Conservation (phyloP, 148 eudicot genomes). For the Silene latifolia region DNA sequence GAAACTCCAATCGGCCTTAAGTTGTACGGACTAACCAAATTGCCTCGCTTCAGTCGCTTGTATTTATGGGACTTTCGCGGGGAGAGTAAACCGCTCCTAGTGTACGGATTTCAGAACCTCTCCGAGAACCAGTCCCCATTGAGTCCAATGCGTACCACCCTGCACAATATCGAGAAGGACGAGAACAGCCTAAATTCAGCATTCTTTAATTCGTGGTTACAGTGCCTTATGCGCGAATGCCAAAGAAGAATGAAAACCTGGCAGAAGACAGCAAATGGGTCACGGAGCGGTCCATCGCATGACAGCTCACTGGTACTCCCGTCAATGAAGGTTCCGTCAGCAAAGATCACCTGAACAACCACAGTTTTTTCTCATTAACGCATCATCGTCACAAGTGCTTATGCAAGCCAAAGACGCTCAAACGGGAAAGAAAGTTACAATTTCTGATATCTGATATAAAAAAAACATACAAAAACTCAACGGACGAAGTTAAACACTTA, state of each 20-base stretch:
- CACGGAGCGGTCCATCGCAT: slow-evolving; percentile 93
- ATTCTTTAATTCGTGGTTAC: background rate
- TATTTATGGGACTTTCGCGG: no score
- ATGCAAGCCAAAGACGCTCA: background rate
- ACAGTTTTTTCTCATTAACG: background rate
- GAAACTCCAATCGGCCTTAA: background rate
- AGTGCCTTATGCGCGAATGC: background rate
- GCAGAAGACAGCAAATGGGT: slow-evolving; percentile 81
- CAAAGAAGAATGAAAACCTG: slow-evolving; percentile 42
- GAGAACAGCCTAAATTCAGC: background rate
- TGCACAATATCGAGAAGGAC: slow-evolving; percentile 34
- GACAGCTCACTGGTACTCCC: slow-evolving; percentile 98
- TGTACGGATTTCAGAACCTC: slow-evolving; percentile 65
- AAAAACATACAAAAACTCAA: background rate
- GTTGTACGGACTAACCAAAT: no score
- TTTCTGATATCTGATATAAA: background rate
- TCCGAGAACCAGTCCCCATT: slow-evolving; percentile 88
- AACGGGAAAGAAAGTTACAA: background rate
- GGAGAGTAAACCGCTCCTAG: background rate
- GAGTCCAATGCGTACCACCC: slow-evolving; percentile 99
- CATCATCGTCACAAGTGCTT: background rate
- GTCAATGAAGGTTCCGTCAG: slow-evolving; percentile 94
- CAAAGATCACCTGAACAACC: slow-evolving; percentile 74
- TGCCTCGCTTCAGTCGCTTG: no score
- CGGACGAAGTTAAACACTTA: no score